phyloP scores from a whole-genome alignment of 441 rosid genomes.

The Breynia disticha region DNA sequence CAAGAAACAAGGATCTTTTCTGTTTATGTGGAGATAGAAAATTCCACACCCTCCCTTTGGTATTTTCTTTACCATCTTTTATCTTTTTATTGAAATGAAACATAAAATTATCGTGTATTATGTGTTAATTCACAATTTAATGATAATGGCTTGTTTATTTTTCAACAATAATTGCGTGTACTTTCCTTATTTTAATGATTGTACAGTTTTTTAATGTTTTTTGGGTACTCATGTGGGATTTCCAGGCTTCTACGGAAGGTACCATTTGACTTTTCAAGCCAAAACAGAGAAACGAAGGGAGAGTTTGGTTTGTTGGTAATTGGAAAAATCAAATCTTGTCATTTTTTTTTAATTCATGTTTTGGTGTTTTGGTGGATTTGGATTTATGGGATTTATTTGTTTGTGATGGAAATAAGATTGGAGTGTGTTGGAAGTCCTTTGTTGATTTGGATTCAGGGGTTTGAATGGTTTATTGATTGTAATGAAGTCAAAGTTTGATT shows the following conservation, averaged over 20 bases:
- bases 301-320: conserved; percentile 14
- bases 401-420: conserved; percentile 24
- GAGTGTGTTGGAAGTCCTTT: conserved; percentile 19
- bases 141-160: conserved; percentile 22
- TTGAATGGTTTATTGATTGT: conserved; percentile 27
- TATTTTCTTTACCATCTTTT: neutral
- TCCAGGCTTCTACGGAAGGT: conserved; percentile 48
- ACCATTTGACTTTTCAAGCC: conserved; percentile 39
- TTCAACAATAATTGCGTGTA: conserved; percentile 7
- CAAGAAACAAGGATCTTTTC: neutral
- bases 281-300: conserved; percentile 5
- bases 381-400: conserved; percentile 15
- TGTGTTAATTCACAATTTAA: conserved; percentile 17
- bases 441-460: conserved; percentile 19
- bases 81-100: conserved; percentile 15
- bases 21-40: neutral
- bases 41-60: conserved; percentile 1
- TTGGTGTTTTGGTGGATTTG: conserved; percentile 4
- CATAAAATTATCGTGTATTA: conserved; percentile 1
- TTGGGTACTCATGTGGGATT: conserved; percentile 19
- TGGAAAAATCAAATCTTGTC: conserved; percentile 4
- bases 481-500: conserved; percentile 15
- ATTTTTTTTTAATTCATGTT: neutral
- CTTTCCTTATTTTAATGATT: conserved; percentile 8
- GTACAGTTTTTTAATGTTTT: conserved; percentile 1